Percentiles rank a stretch among this genome's conserved stretches.
Evolutionary conservation across 1,284 basidiomycete genomes (phyloP).

Genomic region (Malassezia vespertilionis): DNA sequence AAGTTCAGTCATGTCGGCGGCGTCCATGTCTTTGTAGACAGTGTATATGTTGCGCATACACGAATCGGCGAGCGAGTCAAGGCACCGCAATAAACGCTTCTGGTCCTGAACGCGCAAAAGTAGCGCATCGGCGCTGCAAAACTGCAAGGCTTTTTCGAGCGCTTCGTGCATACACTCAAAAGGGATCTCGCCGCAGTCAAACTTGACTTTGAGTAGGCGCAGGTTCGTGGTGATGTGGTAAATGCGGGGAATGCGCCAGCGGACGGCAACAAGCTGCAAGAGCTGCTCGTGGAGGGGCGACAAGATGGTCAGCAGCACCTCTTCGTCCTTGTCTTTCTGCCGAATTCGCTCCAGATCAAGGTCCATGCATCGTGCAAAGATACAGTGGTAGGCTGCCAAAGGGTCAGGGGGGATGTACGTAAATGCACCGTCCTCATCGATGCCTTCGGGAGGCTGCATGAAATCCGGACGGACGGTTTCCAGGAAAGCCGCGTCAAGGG

Average conservation of each 20-base stretch:
- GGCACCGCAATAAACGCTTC: slow-evolving; percentile 48
- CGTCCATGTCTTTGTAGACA: slow-evolving; percentile 56
- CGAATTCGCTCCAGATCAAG: slow-evolving; percentile 81
- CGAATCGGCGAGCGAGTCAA: slow-evolving; percentile 60
- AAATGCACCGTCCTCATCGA: slow-evolving; percentile 48
- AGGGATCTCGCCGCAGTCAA: slow-evolving; percentile 79
- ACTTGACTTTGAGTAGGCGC: slow-evolving; percentile 74
- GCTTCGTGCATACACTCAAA: slow-evolving; percentile 82
- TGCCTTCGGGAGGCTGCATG: slow-evolving; percentile 2
- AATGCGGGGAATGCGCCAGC: slow-evolving; percentile 75
- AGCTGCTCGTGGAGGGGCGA: slow-evolving; percentile 68
- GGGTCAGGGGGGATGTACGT: slow-evolving; percentile 85
- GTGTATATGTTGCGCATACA: slow-evolving; percentile 78
- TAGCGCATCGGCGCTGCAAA: slow-evolving; percentile 53
- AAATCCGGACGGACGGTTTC: background rate
- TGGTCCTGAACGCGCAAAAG: slow-evolving; percentile 74
- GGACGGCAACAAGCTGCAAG: slow-evolving; percentile 71
- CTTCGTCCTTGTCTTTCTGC: slow-evolving; percentile 82
- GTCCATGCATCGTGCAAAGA: slow-evolving; percentile 72
- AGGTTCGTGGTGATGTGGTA: slow-evolving; percentile 72
- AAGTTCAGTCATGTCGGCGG: slow-evolving; percentile 31
- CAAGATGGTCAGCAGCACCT: slow-evolving; percentile 89
- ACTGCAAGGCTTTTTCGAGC: slow-evolving; percentile 61
- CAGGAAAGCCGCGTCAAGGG: too few relatives aligned
- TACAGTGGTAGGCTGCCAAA: slow-evolving; percentile 67